A percentile compares a stretch with the other conserved stretches of the same genome.
These are phyloP conservation scores for Trichophyton simii DNA, from an alignment of 2,329 filamentous ascomycete species.

Conservation along the genomic window DNA sequence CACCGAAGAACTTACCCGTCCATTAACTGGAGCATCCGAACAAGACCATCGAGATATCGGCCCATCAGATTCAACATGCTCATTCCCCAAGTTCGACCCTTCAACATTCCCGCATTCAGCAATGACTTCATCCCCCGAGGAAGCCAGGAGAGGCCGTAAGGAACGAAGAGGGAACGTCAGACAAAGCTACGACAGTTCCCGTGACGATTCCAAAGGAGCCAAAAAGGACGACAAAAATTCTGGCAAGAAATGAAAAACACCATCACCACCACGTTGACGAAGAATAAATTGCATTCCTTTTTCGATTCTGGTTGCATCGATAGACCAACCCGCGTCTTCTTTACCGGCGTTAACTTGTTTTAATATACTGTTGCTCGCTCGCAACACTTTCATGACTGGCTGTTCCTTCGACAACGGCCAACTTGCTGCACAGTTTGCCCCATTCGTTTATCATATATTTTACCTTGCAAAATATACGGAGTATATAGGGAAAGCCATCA, in stretches of 20 bases:
- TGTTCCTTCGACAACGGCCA: neutral
- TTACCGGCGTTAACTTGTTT: neutral
- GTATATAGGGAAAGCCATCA: slow-evolving; percentile 1
- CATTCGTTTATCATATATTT: neutral
- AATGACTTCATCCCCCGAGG: neutral
- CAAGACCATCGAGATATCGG: neutral
- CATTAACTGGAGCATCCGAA: neutral
- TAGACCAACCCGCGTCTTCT: neutral
- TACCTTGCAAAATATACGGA: slow-evolving; percentile 1
- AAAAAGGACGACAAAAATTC: neutral
- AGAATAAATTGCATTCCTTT: neutral
- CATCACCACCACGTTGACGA: neutral
- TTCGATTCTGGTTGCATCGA: neutral
- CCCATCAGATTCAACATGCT: neutral
- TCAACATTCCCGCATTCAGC: neutral
- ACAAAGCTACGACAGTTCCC: neutral
- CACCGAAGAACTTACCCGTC: neutral
- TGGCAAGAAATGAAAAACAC: neutral
- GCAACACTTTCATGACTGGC: no score
- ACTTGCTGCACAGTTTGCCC: neutral
- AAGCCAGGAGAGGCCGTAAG: neutral
- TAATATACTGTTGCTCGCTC: neutral
- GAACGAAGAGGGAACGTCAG: neutral
- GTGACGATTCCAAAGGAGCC: neutral
- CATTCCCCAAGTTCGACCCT: neutral